Evolutionary conservation across 108 stramenopile species (phyloP), one percentile per base, ranked within the genome.

Genomic region (Epithemia pelagica): DNA sequence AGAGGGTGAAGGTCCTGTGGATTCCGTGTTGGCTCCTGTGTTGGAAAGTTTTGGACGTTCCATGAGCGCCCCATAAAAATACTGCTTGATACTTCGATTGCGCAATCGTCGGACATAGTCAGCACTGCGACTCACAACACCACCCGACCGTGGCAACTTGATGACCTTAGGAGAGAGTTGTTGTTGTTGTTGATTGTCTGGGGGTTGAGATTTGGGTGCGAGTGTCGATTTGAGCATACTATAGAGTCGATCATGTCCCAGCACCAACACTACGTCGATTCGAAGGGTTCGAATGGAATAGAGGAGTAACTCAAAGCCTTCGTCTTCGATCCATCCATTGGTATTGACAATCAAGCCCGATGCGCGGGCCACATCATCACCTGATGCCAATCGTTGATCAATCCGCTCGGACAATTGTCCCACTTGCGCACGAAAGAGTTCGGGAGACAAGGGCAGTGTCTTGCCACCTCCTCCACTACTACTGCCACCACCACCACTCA

Each of bases 191-290:
- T 37, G 1, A 21, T 67, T 25, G 31, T 56, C 46, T n/a, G n/a
- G n/a, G 62, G 68, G 31, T 65, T 59, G 19, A 28, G 26, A 54
- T 55, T 60, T 62, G 68, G 59, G 70, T 59, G 30, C 60, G 61
- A 52, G 66, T 26, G 28, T 61, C 27, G 71, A 85, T 27, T 74
- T 78, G 46, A 94, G 32, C 82, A 90, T 88, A 65, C 82, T 86
- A 74, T 95, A 95, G 58, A 95, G 60, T 67, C 89, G 81, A 82
- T 95, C 93, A 67, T 95, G 90, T 15, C 93, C 93, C 69, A 95
- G 26, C 0, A 95, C 82, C 54, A 95, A 62, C 23, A 95, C 75
- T 26, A 91, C 86, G 37, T 82, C 75, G 20, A 95, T 91, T 21
- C 77, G 65, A 23, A 95, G 65, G 23, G 86, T 76, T 21, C 85